Evolutionary conservation across 441 rosid species (phyloP), one percentile per base, ranked within the genome.

Genomic region (Isatis lusitanica): DNA sequence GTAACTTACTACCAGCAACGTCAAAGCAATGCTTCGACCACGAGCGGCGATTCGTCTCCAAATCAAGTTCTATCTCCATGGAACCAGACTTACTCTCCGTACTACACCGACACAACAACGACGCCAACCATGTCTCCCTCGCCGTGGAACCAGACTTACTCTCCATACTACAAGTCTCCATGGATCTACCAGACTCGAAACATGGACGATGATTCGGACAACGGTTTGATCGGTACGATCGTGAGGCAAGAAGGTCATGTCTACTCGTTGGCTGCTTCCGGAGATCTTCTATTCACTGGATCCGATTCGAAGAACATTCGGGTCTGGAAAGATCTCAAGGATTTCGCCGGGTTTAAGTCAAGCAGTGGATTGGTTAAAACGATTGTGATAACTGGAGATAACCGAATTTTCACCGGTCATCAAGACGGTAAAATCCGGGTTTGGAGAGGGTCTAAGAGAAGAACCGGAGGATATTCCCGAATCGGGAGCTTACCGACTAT

Each of bases 351-450:
- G 15, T 86, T 88, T 64, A 88, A 86, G 74, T 80, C 90, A 12
- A 85, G 57, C 46, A 85, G 90, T 17, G 90, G 93, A 5, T 66
- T 86, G 63, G 90, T 88, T 1, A 88, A 88, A 48, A 82, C 93
- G 13, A 86, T 86, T 66, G 79, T 84, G 0, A 62, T 84, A 9
- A 65, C 78, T 17, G 84, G 81, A n/a, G 63, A 77, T 66, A 79
- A 79, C 65, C 78, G 67, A 62, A 74, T 86, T 50, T 88, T 86
- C 16, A 88, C 92, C 0, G 89, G 92, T 74, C 92, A 88, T 68
- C 88, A 86, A 63, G 92, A 88, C 24, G 92, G 92, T 26, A 88
- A 86, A 79, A 88, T 88, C 67, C 82, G 90, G 50, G 71, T 86
- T 10, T 88, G 90, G 89, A 86, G 78, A 65, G 53, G 74, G 2